Conservation (phyloP, 176 grass and related monocot species). For the Paspalum vaginatum region DNA sequence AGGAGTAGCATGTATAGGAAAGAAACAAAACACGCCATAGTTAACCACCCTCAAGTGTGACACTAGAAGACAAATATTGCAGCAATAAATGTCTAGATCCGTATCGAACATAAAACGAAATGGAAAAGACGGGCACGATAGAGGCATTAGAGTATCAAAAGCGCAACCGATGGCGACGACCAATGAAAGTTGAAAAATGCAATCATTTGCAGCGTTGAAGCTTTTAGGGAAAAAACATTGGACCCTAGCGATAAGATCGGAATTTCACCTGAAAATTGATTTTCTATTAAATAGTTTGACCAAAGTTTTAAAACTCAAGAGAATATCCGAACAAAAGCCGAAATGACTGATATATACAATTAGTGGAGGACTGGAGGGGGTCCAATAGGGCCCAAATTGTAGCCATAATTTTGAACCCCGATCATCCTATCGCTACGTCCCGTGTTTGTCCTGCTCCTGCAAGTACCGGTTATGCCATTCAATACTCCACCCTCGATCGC, state of each 20-base stretch:
- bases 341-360: neutral
- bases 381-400: neutral
- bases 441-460: neutral
- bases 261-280: too few species aligned
- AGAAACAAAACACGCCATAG: constrained; percentile 25
- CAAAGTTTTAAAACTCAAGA: too few species aligned
- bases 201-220: too few species aligned
- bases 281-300: too few species aligned
- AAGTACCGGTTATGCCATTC: too few species aligned
- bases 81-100: neutral
- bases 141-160: neutral
- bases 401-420: neutral
- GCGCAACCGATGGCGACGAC: constrained; percentile 9
- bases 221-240: too few species aligned
- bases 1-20: neutral
- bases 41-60: constrained; percentile 26
- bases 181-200: neutral
- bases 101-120: constrained; percentile 9
- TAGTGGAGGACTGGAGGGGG: neutral
- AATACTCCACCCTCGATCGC: neutral
- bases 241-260: too few species aligned
- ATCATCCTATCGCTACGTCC: neutral
- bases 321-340: too few species aligned
- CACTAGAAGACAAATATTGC: constrained; percentile 19
- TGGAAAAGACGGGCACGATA: constrained; percentile 15